A percentile compares a stretch with the other conserved stretches of the same genome.
Evolutionary conservation across 805 yeast genomes (phyloP).

Genomic region (Cyberlindnera meyerae): DNA sequence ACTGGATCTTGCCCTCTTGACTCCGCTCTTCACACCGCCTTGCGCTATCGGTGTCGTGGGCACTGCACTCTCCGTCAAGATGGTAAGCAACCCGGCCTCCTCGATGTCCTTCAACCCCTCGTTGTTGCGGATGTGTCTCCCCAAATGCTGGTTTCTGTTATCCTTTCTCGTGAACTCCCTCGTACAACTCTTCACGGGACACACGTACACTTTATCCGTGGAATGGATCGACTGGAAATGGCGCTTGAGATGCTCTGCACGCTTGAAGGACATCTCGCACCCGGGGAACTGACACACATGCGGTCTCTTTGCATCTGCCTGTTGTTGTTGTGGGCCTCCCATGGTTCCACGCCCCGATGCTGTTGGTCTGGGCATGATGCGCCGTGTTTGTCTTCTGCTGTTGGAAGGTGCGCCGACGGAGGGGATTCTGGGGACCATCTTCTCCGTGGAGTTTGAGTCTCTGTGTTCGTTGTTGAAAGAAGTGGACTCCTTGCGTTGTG

Average conservation of each 20-base stretch:
- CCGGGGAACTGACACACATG: constrained; percentile 5
- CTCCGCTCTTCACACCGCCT: too few relatives aligned
- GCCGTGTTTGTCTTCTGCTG: neutral
- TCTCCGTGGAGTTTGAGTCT: too few relatives aligned
- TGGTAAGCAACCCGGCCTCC: constrained; percentile 3
- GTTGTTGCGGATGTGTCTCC: constrained; percentile 5
- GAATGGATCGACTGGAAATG: constrained; percentile 9
- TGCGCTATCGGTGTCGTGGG: too few relatives aligned
- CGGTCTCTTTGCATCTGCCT: constrained; percentile 1
- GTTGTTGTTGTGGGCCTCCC: neutral
- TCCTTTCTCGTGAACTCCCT: constrained; percentile 9
- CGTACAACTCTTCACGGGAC: constrained; percentile 5
- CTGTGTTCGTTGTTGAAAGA: too few relatives aligned
- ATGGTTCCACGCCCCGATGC: too few relatives aligned
- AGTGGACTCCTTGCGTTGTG: too few relatives aligned
- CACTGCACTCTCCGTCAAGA: too few relatives aligned
- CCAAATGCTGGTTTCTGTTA: constrained; percentile 10
- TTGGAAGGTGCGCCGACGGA: neutral
- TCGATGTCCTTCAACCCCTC: constrained; percentile 5
- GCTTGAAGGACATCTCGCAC: constrained; percentile 7
- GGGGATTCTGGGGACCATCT: too few relatives aligned
- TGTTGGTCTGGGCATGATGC: too few relatives aligned
- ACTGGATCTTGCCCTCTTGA: too few relatives aligned
- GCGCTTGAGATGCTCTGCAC: constrained; percentile 9
- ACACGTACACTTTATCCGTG: neutral